Evolutionary conservation across 306 rosid species (phyloP), one percentile per base, ranked within the genome.

Genomic region (Dicorynia guianensis): DNA sequence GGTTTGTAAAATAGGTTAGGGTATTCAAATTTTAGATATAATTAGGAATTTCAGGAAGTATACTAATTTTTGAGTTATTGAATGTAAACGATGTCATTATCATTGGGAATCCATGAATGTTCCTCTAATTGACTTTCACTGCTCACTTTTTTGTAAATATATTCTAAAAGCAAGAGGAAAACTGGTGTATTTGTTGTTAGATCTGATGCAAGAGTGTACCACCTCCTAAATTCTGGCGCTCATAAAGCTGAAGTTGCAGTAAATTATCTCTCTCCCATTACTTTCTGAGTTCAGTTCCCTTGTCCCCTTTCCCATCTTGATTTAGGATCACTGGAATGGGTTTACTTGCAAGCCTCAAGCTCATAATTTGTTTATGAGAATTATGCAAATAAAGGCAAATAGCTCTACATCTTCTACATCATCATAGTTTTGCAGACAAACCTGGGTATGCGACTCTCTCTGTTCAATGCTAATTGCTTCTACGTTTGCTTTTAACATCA

Each of bases 171-270:
- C n/a, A n/a, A 72, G 86, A 86, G 89, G 81, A 92, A 76, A 56
- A 79, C 50, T 60, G 47, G 89, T 72, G 73, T 87, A 46, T 73
- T 82, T 67, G 89, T 81, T 25, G 83, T 87, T 76, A 88, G 97
- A 92, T 88, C 93, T 76, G 92, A 92, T 47, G 90, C 84, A 59
- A 84, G 78, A 74, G 66, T 39, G 63, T 79, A 59, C 68, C 66
- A 74, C 7, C 52, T 57, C 64, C n/a, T 62, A 48, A 65, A 42
- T 14, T 43, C 76, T 0, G 79, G 73, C 68, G 74, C 80, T 75
- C 88, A 82, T 55, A 88, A 92, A 43, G 65, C 83, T 11, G 81
- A 80, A 61, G 97, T 90, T 86, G 97, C 96, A 13, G 98, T 95
- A 54, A 84, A 85, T 82, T 72, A 40, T 59, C 75, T 63, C 53